These are phyloP conservation scores for Alternaria sp. DNA, from an alignment of 2,329 filamentous ascomycete genomes.

Conservation along the genomic window DNA sequence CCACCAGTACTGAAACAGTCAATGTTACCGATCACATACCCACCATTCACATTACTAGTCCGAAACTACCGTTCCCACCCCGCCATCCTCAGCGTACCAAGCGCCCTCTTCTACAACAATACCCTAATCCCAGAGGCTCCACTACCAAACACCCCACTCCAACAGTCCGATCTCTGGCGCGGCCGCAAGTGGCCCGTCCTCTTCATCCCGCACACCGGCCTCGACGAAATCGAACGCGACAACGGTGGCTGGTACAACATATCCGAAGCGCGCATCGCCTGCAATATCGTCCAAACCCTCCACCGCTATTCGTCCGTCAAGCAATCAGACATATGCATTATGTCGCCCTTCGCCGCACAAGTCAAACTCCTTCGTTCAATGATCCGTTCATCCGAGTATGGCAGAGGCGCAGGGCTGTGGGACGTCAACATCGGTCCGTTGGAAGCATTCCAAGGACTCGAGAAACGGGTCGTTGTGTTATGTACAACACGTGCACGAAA, in stretches of 20 bases:
- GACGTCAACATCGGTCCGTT: constrained; percentile 54
- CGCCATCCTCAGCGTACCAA: constrained; percentile 52
- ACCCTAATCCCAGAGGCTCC: constrained; percentile 52
- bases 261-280: constrained; percentile 40
- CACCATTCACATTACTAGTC: constrained; percentile 54
- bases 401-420: constrained; percentile 28
- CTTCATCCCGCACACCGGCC: constrained; percentile 47
- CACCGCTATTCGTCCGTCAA: constrained; percentile 29
- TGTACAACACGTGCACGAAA: constrained; percentile 51
- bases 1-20: constrained; percentile 35
- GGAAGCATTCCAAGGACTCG: constrained; percentile 56
- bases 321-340: constrained; percentile 51
- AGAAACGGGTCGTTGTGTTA: constrained; percentile 53
- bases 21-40: constrained; percentile 50
- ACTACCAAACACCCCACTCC: constrained; percentile 24
- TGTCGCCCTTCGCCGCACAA: constrained; percentile 55
- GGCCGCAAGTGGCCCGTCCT: constrained; percentile 51
- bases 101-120: constrained; percentile 53
- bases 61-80: constrained; percentile 57
- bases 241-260: constrained; percentile 49
- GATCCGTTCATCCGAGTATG: constrained; percentile 34
- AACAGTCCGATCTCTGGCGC: constrained; percentile 46
- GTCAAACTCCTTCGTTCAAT: constrained; percentile 48
- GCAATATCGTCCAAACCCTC: constrained; percentile 36
- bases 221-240: constrained; percentile 52